phyloP scores from a whole-genome alignment of 352 stramenopile species.

The Phytophthora foliorum region DNA sequence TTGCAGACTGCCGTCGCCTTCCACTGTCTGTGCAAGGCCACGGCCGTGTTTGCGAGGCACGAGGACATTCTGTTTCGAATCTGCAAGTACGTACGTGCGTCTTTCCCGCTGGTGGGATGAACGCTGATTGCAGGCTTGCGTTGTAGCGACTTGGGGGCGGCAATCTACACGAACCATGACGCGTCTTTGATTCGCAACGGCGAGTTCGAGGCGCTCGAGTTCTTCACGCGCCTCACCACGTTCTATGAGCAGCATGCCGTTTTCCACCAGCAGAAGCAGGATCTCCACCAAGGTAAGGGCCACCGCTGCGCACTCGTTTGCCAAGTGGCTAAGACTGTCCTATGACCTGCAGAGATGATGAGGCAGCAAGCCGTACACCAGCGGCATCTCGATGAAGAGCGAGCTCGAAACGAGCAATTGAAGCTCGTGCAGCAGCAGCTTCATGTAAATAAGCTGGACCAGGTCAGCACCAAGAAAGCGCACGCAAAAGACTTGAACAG shows the following conservation, averaged over 20 bases:
- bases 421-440: conserved; percentile 62
- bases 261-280: conserved; percentile 56
- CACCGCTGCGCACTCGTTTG: background rate
- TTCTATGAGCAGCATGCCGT: conserved; percentile 69
- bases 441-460: conserved; percentile 60
- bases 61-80: conserved; percentile 67
- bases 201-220: conserved; percentile 69
- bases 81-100: conserved; percentile 44
- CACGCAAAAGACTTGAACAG: conserved; percentile 55
- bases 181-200: conserved; percentile 33
- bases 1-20: conserved; percentile 81
- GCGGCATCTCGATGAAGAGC: conserved; percentile 47
- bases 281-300: conserved; percentile 60
- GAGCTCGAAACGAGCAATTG: conserved; percentile 44
- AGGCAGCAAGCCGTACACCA: conserved; percentile 43
- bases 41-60: conserved; percentile 66
- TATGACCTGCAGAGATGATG: conserved; percentile 45
- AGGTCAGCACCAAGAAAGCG: conserved; percentile 60
- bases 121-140: background rate
- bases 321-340: background rate
- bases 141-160: conserved; percentile 55
- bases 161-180: conserved; percentile 67
- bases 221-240: conserved; percentile 63
- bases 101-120: background rate
- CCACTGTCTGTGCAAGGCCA: conserved; percentile 76